Percentiles rank a stretch among this genome's conserved stretches.
Evolutionary conservation across 257 asterid genomes (phyloP).

Genomic region (Solanum neorickii): DNA sequence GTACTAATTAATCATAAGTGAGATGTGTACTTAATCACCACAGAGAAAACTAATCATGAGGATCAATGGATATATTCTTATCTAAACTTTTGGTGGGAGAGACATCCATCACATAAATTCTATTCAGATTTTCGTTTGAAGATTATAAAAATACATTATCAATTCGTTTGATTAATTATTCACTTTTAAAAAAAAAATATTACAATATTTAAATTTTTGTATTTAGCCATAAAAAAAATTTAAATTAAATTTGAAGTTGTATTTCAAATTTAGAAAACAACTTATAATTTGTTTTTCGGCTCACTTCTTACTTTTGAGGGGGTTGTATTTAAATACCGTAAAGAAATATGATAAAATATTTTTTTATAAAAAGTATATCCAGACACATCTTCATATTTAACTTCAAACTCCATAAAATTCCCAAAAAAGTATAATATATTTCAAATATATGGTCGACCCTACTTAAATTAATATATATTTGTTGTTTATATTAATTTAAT

Average conservation of each 20-base stretch:
- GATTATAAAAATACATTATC: neutral
- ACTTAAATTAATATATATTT: neutral
- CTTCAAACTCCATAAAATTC: neutral
- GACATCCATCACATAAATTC: neutral
- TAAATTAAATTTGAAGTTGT: neutral
- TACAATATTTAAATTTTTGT: neutral
- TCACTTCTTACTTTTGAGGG: too few relatives aligned
- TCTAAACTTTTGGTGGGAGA: neutral
- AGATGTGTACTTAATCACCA: neutral
- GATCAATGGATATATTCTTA: neutral
- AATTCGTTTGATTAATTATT: too few relatives aligned
- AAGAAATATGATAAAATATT: neutral
- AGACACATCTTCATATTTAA: neutral
- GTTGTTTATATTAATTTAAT: neutral
- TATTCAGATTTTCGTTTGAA: neutral
- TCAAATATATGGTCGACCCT: neutral
- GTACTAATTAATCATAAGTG: neutral
- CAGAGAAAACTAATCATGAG: neutral
- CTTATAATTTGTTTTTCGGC: too few relatives aligned
- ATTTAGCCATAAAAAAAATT: neutral
- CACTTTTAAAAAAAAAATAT: neutral
- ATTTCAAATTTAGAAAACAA: too few relatives aligned
- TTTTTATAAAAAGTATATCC: neutral
- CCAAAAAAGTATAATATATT: neutral
- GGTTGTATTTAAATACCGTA: neutral